Evolutionary conservation across 2,329 filamentous ascomycete species (phyloP).

Genomic region (Pseudogymnoascus destructans): DNA sequence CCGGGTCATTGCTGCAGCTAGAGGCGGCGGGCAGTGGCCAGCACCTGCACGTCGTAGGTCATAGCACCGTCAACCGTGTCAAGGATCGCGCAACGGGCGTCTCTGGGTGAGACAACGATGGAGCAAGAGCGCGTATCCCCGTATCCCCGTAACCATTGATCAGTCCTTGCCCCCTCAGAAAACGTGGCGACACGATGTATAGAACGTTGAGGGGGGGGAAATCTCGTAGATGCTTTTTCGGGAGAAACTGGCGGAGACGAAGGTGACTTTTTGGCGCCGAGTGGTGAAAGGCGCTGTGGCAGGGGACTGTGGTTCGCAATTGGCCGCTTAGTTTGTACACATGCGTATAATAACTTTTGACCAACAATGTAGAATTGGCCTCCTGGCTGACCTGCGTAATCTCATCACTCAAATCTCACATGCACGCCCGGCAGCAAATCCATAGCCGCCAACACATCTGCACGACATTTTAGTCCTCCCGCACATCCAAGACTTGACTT

Average conservation of each 20-base stretch:
- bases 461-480: constrained; percentile 10
- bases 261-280: neutral
- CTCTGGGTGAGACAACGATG: constrained; percentile 2
- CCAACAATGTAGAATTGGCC: neutral
- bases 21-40: neutral
- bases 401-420: neutral
- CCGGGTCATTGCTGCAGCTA: neutral
- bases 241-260: constrained; percentile 29
- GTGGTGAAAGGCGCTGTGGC: neutral
- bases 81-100: neutral
- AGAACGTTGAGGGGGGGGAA: neutral
- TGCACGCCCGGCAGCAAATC: neutral
- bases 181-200: constrained; percentile 7
- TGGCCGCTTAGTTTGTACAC: constrained; percentile 1
- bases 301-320: neutral
- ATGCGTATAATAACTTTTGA: neutral
- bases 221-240: constrained; percentile 36
- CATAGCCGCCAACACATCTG: constrained; percentile 8
- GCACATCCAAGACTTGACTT: neutral
- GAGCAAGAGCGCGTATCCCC: neutral
- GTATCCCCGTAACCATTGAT: constrained; percentile 8
- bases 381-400: neutral
- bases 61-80: neutral
- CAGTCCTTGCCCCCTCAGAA: neutral
- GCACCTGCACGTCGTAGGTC: neutral